Conservation (phyloP, 495 filamentous ascomycete genomes). For the Trichoderma reesei region DNA sequence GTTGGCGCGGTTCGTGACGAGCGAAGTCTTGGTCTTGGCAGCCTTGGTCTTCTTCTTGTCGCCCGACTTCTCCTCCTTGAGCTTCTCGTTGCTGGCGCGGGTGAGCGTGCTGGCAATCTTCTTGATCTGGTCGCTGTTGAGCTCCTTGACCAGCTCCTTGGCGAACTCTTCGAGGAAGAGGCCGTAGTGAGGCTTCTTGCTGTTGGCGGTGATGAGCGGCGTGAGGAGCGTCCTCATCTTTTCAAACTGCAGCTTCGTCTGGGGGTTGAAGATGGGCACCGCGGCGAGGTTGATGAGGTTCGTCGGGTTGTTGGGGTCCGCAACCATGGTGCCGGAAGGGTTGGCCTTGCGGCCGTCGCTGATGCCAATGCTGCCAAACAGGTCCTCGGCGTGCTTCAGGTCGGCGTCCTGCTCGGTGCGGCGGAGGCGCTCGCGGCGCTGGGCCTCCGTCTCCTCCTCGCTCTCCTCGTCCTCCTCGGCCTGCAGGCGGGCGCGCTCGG, state of each 20-base stretch:
- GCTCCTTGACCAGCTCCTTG: conserved; percentile 78
- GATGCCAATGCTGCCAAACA: conserved; percentile 74
- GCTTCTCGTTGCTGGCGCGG: conserved; percentile 88
- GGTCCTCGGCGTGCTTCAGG: conserved; percentile 80
- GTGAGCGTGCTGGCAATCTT: conserved; percentile 81
- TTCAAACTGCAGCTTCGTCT: conserved; percentile 74
- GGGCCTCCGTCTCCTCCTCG: conserved; percentile 60
- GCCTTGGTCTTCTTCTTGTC: conserved; percentile 98
- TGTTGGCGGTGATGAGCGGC: conserved; percentile 60
- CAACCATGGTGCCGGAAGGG: conserved; percentile 51
- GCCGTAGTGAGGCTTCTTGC: conserved; percentile 83
- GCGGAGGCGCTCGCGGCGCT: conserved; percentile 61
- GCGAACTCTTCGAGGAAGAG: conserved; percentile 85
- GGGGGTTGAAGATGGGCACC: conserved; percentile 80
- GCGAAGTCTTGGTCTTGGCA: conserved; percentile 80
- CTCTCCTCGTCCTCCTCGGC: conserved; percentile 47
- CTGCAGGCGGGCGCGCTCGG: conserved; percentile 37
- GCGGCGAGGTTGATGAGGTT: conserved; percentile 69
- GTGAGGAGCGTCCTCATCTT: conserved; percentile 61
- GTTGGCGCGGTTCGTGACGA: conserved; percentile 61
- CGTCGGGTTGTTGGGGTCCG: conserved; percentile 61
- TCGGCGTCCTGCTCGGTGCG: conserved; percentile 79
- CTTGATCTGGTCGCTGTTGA: conserved; percentile 86
- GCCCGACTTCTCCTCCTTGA: conserved; percentile 93
- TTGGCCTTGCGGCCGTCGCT: conserved; percentile 52